Evolutionary conservation across 768 basidiomycete species (phyloP), one percentile per base, ranked within the genome.

Genomic region (Scleroderma bovista): DNA sequence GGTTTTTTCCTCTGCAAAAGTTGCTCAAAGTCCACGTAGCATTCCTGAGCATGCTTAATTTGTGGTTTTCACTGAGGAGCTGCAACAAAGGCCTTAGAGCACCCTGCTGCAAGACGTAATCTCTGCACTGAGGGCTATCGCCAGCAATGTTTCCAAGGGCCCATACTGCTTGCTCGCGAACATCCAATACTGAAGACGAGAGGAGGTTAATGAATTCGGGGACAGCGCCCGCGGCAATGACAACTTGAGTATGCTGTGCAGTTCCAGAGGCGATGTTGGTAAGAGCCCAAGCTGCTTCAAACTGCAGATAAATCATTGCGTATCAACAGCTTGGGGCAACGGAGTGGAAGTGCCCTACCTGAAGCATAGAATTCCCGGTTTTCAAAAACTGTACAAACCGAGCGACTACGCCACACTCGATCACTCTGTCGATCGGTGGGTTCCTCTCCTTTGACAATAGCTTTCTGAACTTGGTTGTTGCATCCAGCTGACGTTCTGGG

Each of bases 21-120:
- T 99, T 99, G 77, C 91, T 93, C 68, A 99, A 72, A 13, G 96
- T 98, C 96, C 96, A 99, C 17, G 96, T 99, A 17, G 96, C 96
- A 67, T 99, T 97, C 62, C 89, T 75, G 52, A 98, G 84, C 95
- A 99, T 99, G 65, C 92, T 94, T 57, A 98, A 76, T 72, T 99
- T 99, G 79, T 98, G 93, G 61, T 97, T 87, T 70, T 99, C 95
- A 72, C 88, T 94, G 55, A 95, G 69, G 33, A 93, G 76, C 29
- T 85, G 82, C 54, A 98, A 73, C 50, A 99, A 75, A n/a, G 96
- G 96, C 49, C 92, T 78, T 53, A 99, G 75, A 29, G 96, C 95
- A 52, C 93, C 93, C 64, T 90, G 83, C 62, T 91, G 85, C 45
- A 99, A 80, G 46, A 98, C 96, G 60, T 93, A 94, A 66, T 99